Conservation (phyloP, 2,329 filamentous ascomycete species). For the Capronia coronata region DNA sequence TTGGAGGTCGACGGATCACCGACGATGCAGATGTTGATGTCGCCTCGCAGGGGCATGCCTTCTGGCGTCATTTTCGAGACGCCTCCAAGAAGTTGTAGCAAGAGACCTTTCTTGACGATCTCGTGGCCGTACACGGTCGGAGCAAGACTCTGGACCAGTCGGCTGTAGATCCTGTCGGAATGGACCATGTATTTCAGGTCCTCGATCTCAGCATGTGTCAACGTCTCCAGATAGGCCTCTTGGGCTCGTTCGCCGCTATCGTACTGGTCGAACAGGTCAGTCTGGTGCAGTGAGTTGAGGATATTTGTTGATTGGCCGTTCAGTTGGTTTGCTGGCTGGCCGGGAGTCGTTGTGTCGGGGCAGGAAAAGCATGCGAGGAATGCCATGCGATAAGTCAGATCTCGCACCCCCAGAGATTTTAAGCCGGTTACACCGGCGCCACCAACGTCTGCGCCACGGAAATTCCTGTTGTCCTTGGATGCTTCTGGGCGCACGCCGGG, state of each 20-base stretch:
- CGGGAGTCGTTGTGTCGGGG: conserved; percentile 74
- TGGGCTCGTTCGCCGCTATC: conserved; percentile 79
- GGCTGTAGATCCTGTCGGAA: conserved; percentile 87
- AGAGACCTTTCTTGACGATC: conserved; percentile 92
- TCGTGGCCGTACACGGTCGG: conserved; percentile 97
- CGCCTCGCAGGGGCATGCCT: conserved; percentile 90
- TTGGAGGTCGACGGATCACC: conserved; percentile 96
- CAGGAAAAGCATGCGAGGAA: conserved; percentile 47
- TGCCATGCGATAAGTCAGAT: conserved; percentile 56
- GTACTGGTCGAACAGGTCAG: conserved; percentile 58
- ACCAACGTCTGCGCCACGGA: conserved; percentile 70
- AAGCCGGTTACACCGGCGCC: conserved; percentile 80
- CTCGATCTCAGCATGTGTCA: conserved; percentile 80
- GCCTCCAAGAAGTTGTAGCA: conserved; percentile 93
- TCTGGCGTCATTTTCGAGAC: conserved; percentile 87
- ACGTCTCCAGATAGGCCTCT: conserved; percentile 74
- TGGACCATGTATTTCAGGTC: conserved; percentile 92
- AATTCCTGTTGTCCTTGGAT: conserved; percentile 71
- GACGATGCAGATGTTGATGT: conserved; percentile 98
- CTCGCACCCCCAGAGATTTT: conserved; percentile 86
- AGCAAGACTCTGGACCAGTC: conserved; percentile 85
- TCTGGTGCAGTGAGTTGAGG: conserved; percentile 73
- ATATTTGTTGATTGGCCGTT: conserved; percentile 76
- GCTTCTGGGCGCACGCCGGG: conserved; percentile 79
- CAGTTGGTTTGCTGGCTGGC: conserved; percentile 62